Evolutionary conservation across 345 rosid species (phyloP).

Genomic region (Arabidopsis thaliana): TAIR10.1 NC_003076.8:3940501-3941000

Average conservation of each 20-base stretch:
- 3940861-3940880: conserved; percentile 98
- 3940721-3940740: conserved; percentile 59
- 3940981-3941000: conserved; percentile 98
- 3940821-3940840: conserved; percentile 87
- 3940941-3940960: conserved; percentile 86
- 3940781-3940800: conserved; percentile 93
- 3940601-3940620: conserved; percentile 5
- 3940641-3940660: background rate
- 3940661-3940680: conserved; percentile 32
- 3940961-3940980: conserved; percentile 97
- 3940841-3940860: conserved; percentile 89
- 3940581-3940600: conserved; percentile 9
- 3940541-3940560: conserved; percentile 6
- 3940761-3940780: conserved; percentile 85
- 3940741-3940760: conserved; percentile 88
- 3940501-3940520: background rate
- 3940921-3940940: conserved; percentile 96
- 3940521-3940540: conserved; percentile 3
- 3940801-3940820: conserved; percentile 95
- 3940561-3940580: conserved; percentile 23
- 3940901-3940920: conserved; percentile 95
- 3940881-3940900: conserved; percentile 96
- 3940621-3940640: background rate
- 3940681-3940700: conserved; percentile 3
- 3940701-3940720: background rate